These are phyloP conservation scores for Lonicera japonica DNA, from an alignment of 129 eudicot species.

Conservation along the genomic window DNA sequence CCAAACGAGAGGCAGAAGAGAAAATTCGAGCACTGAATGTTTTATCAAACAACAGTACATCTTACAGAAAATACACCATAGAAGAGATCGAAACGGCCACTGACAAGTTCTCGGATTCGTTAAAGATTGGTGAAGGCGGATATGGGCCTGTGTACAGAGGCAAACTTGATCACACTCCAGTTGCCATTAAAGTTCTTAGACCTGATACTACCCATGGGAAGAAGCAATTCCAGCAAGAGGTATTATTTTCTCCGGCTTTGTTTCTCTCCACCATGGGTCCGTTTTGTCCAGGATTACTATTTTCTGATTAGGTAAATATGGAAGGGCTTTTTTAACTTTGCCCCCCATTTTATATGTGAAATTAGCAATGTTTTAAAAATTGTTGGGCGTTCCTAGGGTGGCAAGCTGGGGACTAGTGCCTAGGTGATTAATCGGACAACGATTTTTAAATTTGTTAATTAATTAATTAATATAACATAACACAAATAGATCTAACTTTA, in stretches of 20 bases:
- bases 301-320: no score
- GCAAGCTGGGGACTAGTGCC: no score
- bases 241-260: slow-evolving; percentile 5
- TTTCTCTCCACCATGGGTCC: no score
- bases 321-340: no score
- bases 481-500: no score
- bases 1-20: slow-evolving; percentile 31
- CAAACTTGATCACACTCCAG: slow-evolving; percentile 47
- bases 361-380: no score
- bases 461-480: no score
- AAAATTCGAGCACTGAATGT: slow-evolving; percentile 28
- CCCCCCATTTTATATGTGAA: no score
- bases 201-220: slow-evolving; percentile 43
- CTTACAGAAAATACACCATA: slow-evolving; percentile 41
- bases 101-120: slow-evolving; percentile 23
- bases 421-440: no score
- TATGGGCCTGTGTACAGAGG: slow-evolving; percentile 57
- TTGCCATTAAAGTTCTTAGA: slow-evolving; percentile 50
- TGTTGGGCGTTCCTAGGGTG: no score
- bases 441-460: no score
- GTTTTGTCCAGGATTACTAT: no score
- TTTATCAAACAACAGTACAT: slow-evolving; percentile 22
- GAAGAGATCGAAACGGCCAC: slow-evolving; percentile 52
- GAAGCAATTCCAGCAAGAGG: slow-evolving; percentile 60
- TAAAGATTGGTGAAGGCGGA: slow-evolving; percentile 59